Evolutionary conservation across 768 basidiomycete genomes (phyloP).

Genomic region (Pleurotus eryngii): DNA sequence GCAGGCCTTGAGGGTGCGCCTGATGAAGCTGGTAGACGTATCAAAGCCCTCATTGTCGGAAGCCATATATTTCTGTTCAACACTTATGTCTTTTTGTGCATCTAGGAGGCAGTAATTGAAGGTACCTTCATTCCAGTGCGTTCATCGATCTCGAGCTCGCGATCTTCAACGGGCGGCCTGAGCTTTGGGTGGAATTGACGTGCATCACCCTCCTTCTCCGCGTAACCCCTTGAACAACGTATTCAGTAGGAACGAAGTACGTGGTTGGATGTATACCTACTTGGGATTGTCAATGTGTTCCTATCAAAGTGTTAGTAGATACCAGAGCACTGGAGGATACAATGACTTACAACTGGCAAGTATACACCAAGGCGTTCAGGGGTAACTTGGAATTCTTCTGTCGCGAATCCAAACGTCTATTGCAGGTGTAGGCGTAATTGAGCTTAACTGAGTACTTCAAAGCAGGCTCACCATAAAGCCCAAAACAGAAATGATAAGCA

Average conservation of each 20-base stretch:
- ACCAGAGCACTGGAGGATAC: background rate
- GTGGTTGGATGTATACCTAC: slow-evolving; percentile 23
- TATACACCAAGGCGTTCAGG: slow-evolving; percentile 74
- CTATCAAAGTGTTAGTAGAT: slow-evolving; percentile 19
- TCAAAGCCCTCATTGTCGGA: slow-evolving; percentile 68
- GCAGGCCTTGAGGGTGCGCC: slow-evolving; percentile 58
- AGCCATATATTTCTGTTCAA: slow-evolving; percentile 70
- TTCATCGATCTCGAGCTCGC: slow-evolving; percentile 75
- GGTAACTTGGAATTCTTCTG: slow-evolving; percentile 70
- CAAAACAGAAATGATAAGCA: slow-evolving; percentile 54
- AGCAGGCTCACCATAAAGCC: slow-evolving; percentile 46
- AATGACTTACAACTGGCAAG: slow-evolving; percentile 54
- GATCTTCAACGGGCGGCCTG: slow-evolving; percentile 67
- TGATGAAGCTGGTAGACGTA: slow-evolving; percentile 67
- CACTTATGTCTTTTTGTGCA: background rate
- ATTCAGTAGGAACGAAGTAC: background rate
- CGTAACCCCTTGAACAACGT: slow-evolving; percentile 51
- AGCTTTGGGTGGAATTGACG: slow-evolving; percentile 68
- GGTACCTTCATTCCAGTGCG: slow-evolving; percentile 75
- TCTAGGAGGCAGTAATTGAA: background rate
- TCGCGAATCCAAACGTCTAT: slow-evolving; percentile 62
- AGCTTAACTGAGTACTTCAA: background rate
- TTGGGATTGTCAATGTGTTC: slow-evolving; percentile 83
- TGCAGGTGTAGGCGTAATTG: background rate
- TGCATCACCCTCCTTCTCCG: slow-evolving; percentile 65